Conservation (phyloP, 805 yeast species). For the Saturnispora dispora region DNA sequence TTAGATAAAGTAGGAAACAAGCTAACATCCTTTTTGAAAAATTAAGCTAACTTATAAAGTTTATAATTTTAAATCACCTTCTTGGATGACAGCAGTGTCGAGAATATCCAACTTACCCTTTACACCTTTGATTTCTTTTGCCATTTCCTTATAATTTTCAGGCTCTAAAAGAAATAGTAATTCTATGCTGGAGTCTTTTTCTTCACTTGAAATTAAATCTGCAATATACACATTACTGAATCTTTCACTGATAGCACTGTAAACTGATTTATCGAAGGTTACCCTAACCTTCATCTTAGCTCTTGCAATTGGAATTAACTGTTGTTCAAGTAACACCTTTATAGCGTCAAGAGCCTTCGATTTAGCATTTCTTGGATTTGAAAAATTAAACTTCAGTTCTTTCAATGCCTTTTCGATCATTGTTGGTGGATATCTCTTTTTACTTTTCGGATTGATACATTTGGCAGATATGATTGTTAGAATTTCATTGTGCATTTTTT, state of each 20-base stretch:
- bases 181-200: slow-evolving; percentile 10
- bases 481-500: slow-evolving; percentile 50
- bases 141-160: slow-evolving; percentile 24
- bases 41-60: neutral
- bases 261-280: slow-evolving; percentile 45
- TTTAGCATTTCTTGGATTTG: slow-evolving; percentile 52
- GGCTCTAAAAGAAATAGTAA: slow-evolving; percentile 18
- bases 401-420: slow-evolving; percentile 83
- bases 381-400: slow-evolving; percentile 71
- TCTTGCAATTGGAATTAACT: slow-evolving; percentile 85
- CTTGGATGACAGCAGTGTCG: slow-evolving; percentile 26
- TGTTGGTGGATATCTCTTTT: slow-evolving; percentile 88
- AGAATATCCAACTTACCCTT: slow-evolving; percentile 36
- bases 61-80: slow-evolving; percentile 13
- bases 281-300: slow-evolving; percentile 86
- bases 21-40: slow-evolving; percentile 27
- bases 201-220: slow-evolving; percentile 9
- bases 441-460: slow-evolving; percentile 83
- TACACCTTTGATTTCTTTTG: slow-evolving; percentile 34
- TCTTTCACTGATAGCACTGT: slow-evolving; percentile 29
- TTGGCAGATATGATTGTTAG: slow-evolving; percentile 77
- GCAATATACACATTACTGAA: slow-evolving; percentile 12
- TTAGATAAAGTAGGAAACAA: slow-evolving; percentile 53
- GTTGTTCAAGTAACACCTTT: slow-evolving; percentile 61
- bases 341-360: slow-evolving; percentile 89